Base-by-base conservation (phyloP, 768 basidiomycete species). In the Xerocomus spinulosus region DNA sequence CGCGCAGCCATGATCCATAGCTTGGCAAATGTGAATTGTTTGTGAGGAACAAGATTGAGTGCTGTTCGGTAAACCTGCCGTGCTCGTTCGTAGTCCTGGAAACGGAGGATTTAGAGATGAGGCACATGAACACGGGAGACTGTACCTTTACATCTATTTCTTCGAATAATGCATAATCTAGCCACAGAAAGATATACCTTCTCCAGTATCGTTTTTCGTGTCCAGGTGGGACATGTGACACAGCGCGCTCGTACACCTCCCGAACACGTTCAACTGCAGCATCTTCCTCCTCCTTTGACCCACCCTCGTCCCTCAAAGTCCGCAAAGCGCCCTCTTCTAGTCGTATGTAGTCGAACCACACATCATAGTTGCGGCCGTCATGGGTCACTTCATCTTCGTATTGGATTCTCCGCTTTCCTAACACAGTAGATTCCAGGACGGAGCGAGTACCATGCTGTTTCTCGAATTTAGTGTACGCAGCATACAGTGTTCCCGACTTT, bases 331-430 rank as follows among this genome's bases (percentile, higher is more conserved):
- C 88, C 68, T 98, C 96, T 63, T 98, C 96, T 28, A 99, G 65
- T 15, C 94, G 79, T 18, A 92, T 80, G 57, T 95, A 95, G 60
- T 98, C 96, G 62, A 99, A 97, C 96, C 96, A 99, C 0, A 87
- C 85, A 66, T 98, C 96, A 62, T 97, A 99, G 65, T 97, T 97
- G 35, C 86, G 82, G 1, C 91, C 85, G 54, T 98, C 92, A 48
- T 95, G 87, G 9, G 83, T 66, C 2, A 98, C 70, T 68, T 99
- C 96, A 54, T 99, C 96, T 63, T 99, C 96, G 60, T 99, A 98
- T 59, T 98, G 93, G 48, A 99, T 97, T 32, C 96, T 80, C n/a
- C 96, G 83, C 67, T 97, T 99, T 26, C 94, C 94, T 0, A 97
- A 78, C 0, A 99, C 95, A 7, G 96, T 99, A 33, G 82, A 79